Conservation (phyloP, 495 filamentous ascomycete genomes). For the Penicillium cataractarum region DNA sequence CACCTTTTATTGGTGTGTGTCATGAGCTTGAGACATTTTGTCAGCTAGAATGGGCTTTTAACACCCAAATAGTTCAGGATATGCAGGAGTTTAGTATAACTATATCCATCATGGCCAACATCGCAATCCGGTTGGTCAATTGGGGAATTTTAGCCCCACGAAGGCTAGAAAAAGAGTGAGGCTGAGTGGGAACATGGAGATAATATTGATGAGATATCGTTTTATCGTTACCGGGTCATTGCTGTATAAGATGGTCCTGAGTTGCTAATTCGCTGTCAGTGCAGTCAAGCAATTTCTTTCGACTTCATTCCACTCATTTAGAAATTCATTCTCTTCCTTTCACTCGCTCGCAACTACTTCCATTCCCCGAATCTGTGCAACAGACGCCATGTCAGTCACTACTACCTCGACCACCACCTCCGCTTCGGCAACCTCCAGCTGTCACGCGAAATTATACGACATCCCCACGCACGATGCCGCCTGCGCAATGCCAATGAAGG, state of each 20-base stretch:
- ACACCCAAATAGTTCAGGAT: not conserved
- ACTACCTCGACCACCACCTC: constrained; percentile 29
- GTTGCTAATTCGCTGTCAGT: not conserved
- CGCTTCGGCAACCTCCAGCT: constrained; percentile 31
- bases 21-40: constrained; percentile 15
- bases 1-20: not conserved
- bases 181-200: not conserved
- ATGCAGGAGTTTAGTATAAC: not conserved
- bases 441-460: constrained; percentile 34
- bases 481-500: constrained; percentile 37
- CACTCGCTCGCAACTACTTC: not conserved
- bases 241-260: not conserved
- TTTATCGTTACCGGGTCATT: not conserved
- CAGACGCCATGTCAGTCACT: constrained; percentile 19
- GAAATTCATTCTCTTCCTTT: too few relatives aligned
- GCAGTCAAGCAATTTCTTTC: constrained; percentile 12
- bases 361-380: constrained; percentile 8
- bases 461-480: constrained; percentile 44
- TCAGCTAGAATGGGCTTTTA: not conserved
- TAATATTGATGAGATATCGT: not conserved
- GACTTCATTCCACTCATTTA: constrained; percentile 15
- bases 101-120: not conserved
- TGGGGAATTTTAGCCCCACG: not conserved
- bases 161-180: not conserved
- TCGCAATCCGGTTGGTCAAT: not conserved